phyloP scores from a whole-genome alignment of 306 rosid species.

The Hippophae gyantsensis region DNA sequence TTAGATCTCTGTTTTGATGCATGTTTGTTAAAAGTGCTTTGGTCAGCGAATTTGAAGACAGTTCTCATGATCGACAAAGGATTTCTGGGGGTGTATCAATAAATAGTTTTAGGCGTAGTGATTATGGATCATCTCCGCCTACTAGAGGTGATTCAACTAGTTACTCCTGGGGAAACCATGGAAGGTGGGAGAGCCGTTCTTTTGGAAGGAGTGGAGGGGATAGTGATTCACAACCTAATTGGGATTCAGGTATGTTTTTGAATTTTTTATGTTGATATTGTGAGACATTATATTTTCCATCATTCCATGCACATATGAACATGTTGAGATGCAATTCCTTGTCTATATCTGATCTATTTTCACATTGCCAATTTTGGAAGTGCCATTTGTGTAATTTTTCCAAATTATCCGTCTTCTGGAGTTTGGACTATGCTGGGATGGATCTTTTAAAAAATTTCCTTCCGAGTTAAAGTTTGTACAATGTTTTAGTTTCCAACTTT shows the following conservation, averaged over 20 bases:
- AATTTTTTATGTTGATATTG: constrained; percentile 12
- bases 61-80: constrained; percentile 59
- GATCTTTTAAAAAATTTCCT: no score
- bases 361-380: no score
- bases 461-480: no score
- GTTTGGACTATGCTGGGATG: no score
- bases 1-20: constrained; percentile 21
- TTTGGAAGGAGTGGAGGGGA: constrained; percentile 69
- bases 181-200: constrained; percentile 82
- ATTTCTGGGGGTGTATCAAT: constrained; percentile 47
- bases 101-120: constrained; percentile 53
- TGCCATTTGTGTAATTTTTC: no score
- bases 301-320: no score
- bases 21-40: not conserved
- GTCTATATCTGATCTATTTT: no score
- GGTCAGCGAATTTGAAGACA: constrained; percentile 75
- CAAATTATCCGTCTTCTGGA: no score
- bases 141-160: constrained; percentile 50
- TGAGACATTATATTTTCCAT: no score
- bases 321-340: no score
- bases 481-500: no score
- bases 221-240: constrained; percentile 66
- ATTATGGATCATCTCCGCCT: constrained; percentile 84
- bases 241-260: constrained; percentile 66
- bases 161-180: constrained; percentile 57